Percentiles rank a stretch among this genome's conserved stretches.
Evolutionary conservation across 495 filamentous ascomycete species (phyloP).

Genomic region (Penicillium herquei): DNA sequence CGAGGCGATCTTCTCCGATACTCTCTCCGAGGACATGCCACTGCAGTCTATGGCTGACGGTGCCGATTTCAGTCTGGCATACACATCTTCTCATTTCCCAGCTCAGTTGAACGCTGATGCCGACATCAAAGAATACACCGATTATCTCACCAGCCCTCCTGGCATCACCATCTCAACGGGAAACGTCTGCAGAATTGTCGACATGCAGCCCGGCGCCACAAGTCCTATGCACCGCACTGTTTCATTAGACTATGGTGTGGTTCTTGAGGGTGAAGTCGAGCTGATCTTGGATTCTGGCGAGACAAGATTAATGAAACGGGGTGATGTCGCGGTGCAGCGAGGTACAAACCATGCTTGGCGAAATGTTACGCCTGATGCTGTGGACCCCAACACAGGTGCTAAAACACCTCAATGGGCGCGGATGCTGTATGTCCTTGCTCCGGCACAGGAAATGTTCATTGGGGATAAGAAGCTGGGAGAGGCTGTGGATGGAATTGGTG

Average conservation of each 20-base stretch:
- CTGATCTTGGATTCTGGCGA: conserved; percentile 65
- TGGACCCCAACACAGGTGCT: conserved; percentile 12
- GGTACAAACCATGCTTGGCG: conserved; percentile 45
- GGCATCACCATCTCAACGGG: conserved; percentile 53
- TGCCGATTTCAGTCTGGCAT: conserved; percentile 35
- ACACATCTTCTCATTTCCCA: conserved; percentile 55
- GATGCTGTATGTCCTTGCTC: conserved; percentile 57
- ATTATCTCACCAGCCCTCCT: conserved; percentile 37
- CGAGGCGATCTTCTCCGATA: conserved; percentile 32
- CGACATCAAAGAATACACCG: conserved; percentile 38
- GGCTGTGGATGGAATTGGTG: conserved; percentile 43
- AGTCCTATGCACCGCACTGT: conserved; percentile 71
- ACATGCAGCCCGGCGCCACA: conserved; percentile 60
- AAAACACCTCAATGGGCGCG: conserved; percentile 41
- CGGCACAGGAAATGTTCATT: conserved; percentile 37
- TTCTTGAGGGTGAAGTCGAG: conserved; percentile 70
- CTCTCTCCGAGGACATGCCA: conserved; percentile 24
- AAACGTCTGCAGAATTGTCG: conserved; percentile 53
- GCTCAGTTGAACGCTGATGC: conserved; percentile 48
- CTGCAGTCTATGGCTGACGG: conserved; percentile 22
- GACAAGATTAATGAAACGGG: conserved; percentile 62
- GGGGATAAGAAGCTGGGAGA: conserved; percentile 41
- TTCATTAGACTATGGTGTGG: conserved; percentile 69
- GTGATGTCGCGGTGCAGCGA: conserved; percentile 67
- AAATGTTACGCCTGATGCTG: conserved; percentile 33